Evolutionary conservation across 441 rosid genomes (phyloP), one percentile per base, ranked within the genome.

Genomic region (Erysimum cheiri): DNA sequence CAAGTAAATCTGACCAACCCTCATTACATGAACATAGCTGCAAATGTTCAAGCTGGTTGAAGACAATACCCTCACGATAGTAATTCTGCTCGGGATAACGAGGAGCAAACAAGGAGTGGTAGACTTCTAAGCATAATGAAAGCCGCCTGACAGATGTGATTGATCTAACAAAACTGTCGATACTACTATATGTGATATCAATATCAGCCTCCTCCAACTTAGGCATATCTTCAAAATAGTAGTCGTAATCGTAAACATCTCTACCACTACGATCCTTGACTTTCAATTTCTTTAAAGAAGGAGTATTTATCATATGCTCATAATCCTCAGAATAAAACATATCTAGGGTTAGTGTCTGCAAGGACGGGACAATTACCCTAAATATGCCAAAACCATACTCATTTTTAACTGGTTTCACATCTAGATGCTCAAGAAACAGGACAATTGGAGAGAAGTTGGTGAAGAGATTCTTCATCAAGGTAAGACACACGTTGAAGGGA

Each of bases 171-270:
- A 62, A 32, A 1, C 31, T 31, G 14, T n/a, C 7, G 11, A 47
- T 17, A 46, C 17, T 7, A 5, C 4, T 29, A 54, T 40, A 40
- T 26, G 36, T 4, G 24, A 12, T 31, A 3, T 29, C 22, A 2
- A 54, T 17, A 15, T 66, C 40, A 2, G 29, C 61, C 52, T 53
- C 71, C 52, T 67, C 71, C 62, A 67, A 8, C n/a, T 41, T 54
- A 31, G 33, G 43, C 44, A 33, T 55, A 17, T 52, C 13, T 4
- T 39, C 4, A 35, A 8, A 33, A 36, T 35, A 8, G 46, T 19
- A 19, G 22, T 19, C 22, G 22, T 19, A 19, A 19, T 19, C 22
- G 22, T 19, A 19, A 19, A 19, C 22, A 19, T 19, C 31, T 28
- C 5, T 28, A 3, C 3, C 31, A 28, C 31, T 28, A 2, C 5